These are phyloP conservation scores for Trametes pubescens DNA, from an alignment of 1,284 basidiomycete genomes.

Conservation along the genomic window DNA sequence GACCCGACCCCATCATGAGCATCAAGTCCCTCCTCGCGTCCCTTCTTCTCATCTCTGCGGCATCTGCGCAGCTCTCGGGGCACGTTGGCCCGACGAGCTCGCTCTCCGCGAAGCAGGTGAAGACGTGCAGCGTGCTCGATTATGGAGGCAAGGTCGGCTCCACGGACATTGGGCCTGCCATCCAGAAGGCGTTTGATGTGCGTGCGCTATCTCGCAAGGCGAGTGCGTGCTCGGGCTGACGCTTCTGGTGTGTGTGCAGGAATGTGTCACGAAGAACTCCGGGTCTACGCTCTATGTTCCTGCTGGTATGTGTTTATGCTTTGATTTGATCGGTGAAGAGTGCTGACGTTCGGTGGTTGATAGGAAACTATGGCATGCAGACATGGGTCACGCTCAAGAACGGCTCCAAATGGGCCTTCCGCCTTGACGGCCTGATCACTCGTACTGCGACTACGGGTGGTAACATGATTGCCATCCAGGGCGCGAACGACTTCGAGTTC, in stretches of 20 bases:
- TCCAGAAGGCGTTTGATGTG: conserved; percentile 42
- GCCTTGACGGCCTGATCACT: conserved; percentile 46
- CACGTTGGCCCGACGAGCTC: conserved; percentile 43
- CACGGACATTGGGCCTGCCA: conserved; percentile 47
- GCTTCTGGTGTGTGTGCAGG: conserved; percentile 10
- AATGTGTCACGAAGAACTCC: conserved; percentile 41
- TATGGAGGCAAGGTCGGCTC: conserved; percentile 45
- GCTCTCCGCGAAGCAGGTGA: conserved; percentile 38
- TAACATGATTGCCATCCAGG: conserved; percentile 45
- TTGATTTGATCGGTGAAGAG: neutral
- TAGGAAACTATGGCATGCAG: conserved; percentile 43
- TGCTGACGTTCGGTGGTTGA: neutral
- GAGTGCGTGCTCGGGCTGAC: neutral
- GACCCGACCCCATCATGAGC: conserved; percentile 19
- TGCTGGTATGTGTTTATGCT: conserved; percentile 25
- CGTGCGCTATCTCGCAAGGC: neutral
- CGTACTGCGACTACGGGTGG: conserved; percentile 43
- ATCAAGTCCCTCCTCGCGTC: conserved; percentile 30
- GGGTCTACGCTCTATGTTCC: conserved; percentile 45
- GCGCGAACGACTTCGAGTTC: conserved; percentile 48
- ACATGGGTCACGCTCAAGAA: conserved; percentile 44
- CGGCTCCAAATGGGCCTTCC: conserved; percentile 45
- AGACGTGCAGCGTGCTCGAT: conserved; percentile 44
- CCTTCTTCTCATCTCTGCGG: conserved; percentile 18
- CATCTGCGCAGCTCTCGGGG: conserved; percentile 41